Base-by-base conservation (phyloP, 2,329 filamentous ascomycete species). In the Colletotrichum eremochloae region DNA sequence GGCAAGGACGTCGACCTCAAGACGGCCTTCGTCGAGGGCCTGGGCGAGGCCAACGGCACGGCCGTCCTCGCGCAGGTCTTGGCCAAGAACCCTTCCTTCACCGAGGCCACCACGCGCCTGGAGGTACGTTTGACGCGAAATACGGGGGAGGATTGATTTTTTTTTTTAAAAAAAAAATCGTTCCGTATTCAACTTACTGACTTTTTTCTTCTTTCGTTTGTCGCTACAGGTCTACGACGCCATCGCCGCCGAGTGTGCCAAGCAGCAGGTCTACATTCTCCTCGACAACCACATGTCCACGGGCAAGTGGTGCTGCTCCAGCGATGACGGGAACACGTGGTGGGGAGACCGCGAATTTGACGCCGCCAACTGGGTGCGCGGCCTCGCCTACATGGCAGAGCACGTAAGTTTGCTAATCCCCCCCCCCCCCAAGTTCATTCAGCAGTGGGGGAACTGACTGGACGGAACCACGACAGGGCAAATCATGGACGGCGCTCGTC, bases 221-320 rank as follows among this genome's bases (percentile, higher is more conserved):
- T 48, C 3, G 18, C 5, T 1, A 7, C 8, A 74, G 72, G 72
- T 92, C 76, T 60, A 88, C 76, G 90, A 92, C 76, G 89, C 89
- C 3, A 86, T 92, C 4, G 90, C 89, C 1, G 86, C 84, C 0
- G 90, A 91, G 76, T 85, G 87, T 42, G 81, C 85, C 0, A 84
- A 82, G 33, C 88, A 90, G 75, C 76, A 88, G 20, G 86, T 91
- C 65, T 88, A 89, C 74, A 81, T 91, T 6, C 87, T 90, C 73
- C 81, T 91, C 0, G 89, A 91, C 78, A 91, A 91, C 76, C 89
- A 91, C 77, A 86, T 91, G 73, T 90, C 87, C 12, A 84, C 82
- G 58, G 89, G 84, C 2, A 82, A 82, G 67, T 91, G 89, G 89
- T 91, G 89, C 77, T 91, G 89, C 75, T 83, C 81, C 11, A 81